phyloP scores from a whole-genome alignment of 2,329 filamentous ascomycete species.

The Pseudogymnoascus sp. region DNA sequence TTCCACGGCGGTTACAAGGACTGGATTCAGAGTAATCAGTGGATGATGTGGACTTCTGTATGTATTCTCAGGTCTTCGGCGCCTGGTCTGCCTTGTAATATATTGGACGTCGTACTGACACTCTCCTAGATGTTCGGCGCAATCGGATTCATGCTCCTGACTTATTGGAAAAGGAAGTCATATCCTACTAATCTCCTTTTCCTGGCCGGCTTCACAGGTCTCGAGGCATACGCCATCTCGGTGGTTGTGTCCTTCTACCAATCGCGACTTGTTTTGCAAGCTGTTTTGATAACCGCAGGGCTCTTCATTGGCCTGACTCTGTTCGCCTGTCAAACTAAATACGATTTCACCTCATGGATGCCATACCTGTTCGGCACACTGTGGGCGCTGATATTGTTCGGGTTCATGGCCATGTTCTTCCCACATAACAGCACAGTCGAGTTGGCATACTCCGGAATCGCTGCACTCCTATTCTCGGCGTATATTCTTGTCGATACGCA shows the following conservation, averaged over 20 bases:
- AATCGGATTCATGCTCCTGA: constrained; percentile 76
- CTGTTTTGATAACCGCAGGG: constrained; percentile 76
- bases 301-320: constrained; percentile 73
- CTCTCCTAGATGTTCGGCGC: constrained; percentile 60
- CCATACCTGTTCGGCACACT: constrained; percentile 87
- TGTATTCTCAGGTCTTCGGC: constrained; percentile 23
- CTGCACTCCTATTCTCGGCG: constrained; percentile 80
- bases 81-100: background rate
- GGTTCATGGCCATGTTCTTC: constrained; percentile 88
- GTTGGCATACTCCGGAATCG: constrained; percentile 73
- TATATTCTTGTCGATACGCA: constrained; percentile 98
- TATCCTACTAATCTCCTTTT: constrained; percentile 94
- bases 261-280: constrained; percentile 75
- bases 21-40: constrained; percentile 81
- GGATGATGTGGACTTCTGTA: constrained; percentile 77
- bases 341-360: constrained; percentile 97
- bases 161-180: constrained; percentile 91
- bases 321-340: constrained; percentile 95
- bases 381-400: constrained; percentile 85
- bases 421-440: constrained; percentile 74
- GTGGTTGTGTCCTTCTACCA: constrained; percentile 91
- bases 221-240: constrained; percentile 89
- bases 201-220: constrained; percentile 77
- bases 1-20: constrained; percentile 67
- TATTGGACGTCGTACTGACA: constrained; percentile 8